These are phyloP conservation scores for Calendula officinalis DNA, from an alignment of 129 eudicot species.

Conservation along the genomic window DNA sequence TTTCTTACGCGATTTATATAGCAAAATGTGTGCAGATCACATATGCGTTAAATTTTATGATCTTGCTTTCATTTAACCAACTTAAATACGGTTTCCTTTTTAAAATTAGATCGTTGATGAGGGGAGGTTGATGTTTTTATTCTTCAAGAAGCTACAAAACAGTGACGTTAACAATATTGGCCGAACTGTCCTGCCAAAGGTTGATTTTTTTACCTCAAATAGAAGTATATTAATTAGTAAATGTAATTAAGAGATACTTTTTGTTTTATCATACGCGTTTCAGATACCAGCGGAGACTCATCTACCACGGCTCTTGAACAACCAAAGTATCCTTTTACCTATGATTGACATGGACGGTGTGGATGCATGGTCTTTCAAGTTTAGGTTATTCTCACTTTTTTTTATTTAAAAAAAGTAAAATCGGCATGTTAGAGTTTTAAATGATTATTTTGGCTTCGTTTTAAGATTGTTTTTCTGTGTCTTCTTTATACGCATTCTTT, in stretches of 20 bases:
- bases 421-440: background rate
- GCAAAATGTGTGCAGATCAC: constrained; percentile 2
- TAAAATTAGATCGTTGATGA: constrained; percentile 41
- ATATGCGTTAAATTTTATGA: background rate
- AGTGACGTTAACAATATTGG: constrained; percentile 67
- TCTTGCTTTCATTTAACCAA: constrained; percentile 8
- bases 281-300: constrained; percentile 70
- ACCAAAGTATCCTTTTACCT: constrained; percentile 48
- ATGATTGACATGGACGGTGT: constrained; percentile 72
- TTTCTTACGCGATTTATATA: too few relatives aligned
- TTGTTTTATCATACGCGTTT: constrained; percentile 16
- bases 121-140: constrained; percentile 51
- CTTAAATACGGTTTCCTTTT: background rate
- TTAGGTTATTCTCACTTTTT: constrained; percentile 42
- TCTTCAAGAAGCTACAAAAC: constrained; percentile 70
- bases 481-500: background rate
- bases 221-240: constrained; percentile 5
- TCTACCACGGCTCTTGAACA: constrained; percentile 54
- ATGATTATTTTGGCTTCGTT: background rate
- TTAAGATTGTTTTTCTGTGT: background rate
- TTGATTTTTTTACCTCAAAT: constrained; percentile 12
- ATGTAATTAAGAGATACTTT: background rate
- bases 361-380: constrained; percentile 72
- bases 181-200: constrained; percentile 88
- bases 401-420: background rate